Percentiles rank a stretch among this genome's conserved stretches.
phyloP scores from a whole-genome alignment of 1,284 basidiomycete genomes.

The Leccinum fuscescens region DNA sequence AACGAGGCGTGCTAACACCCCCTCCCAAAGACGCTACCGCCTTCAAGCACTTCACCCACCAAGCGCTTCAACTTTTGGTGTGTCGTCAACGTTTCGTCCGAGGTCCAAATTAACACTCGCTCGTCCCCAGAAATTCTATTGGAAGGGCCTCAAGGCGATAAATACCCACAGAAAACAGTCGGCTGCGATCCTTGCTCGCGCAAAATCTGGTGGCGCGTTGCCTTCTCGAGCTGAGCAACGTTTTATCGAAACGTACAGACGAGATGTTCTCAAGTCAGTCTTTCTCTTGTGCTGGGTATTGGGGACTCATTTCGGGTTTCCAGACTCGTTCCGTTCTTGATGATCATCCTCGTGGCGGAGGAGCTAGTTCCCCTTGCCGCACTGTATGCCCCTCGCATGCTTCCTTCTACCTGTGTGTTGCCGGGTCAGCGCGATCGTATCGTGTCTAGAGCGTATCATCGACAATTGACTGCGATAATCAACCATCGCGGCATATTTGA shows the following conservation, averaged over 20 bases:
- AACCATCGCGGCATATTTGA: constrained; percentile 33
- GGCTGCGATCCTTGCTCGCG: constrained; percentile 51
- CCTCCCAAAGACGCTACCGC: constrained; percentile 60
- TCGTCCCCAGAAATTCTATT: constrained; percentile 70
- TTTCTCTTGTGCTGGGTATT: background rate
- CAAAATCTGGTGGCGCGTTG: constrained; percentile 53
- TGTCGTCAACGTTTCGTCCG: constrained; percentile 23
- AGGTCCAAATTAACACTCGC: background rate
- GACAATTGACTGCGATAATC: constrained; percentile 40
- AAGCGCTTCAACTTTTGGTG: constrained; percentile 68
- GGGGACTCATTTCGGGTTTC: background rate
- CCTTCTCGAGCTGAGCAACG: constrained; percentile 64
- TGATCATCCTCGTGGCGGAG: constrained; percentile 75
- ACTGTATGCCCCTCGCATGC: constrained; percentile 80
- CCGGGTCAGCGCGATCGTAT: constrained; percentile 79
- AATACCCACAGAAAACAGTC: constrained; percentile 57
- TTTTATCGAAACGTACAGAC: constrained; percentile 60
- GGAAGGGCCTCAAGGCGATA: constrained; percentile 67
- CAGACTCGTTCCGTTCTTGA: constrained; percentile 78
- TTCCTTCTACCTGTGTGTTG: constrained; percentile 86
- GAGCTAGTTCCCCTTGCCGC: constrained; percentile 83
- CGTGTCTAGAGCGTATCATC: constrained; percentile 55
- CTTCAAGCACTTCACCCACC: constrained; percentile 57
- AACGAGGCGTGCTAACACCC: constrained; percentile 65
- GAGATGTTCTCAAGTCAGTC: constrained; percentile 64